A percentile compares a stretch with the other conserved stretches of the same genome.
These are phyloP conservation scores for Dipteronia dyeriana DNA, from an alignment of 345 rosid species.

Conservation along the genomic window DNA sequence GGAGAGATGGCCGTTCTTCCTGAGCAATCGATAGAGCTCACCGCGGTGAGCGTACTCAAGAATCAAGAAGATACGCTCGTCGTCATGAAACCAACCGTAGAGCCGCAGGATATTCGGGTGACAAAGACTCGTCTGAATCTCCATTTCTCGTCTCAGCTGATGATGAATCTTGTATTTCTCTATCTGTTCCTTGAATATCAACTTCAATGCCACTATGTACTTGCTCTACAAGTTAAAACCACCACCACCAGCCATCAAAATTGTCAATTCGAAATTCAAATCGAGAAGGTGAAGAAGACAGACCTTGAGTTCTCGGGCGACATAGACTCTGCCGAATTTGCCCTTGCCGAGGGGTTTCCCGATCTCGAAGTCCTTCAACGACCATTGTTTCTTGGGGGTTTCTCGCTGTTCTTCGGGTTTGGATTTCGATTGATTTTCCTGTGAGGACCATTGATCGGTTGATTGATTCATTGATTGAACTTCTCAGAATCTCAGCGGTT, in stretches of 20 bases:
- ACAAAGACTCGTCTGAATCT: conserved; percentile 68
- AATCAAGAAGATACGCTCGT: conserved; percentile 73
- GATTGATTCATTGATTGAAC: background rate
- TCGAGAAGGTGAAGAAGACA: background rate
- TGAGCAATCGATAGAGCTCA: conserved; percentile 75
- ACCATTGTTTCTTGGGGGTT: conserved; percentile 47
- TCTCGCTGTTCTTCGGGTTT: conserved; percentile 21
- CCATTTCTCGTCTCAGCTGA: conserved; percentile 88
- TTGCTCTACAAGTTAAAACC: conserved; percentile 46
- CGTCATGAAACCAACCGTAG: conserved; percentile 89
- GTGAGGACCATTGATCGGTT: background rate
- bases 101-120: conserved; percentile 82
- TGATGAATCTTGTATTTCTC: conserved; percentile 82
- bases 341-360: conserved; percentile 90
- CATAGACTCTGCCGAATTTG: conserved; percentile 87
- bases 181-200: conserved; percentile 83
- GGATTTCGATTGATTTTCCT: background rate
- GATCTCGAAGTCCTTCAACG: conserved; percentile 77
- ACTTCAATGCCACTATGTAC: conserved; percentile 78
- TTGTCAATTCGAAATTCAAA: background rate
- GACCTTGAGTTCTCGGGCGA: conserved; percentile 84
- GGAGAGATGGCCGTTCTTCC: conserved; percentile 53
- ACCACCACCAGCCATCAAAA: no score
- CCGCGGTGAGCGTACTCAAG: conserved; percentile 93
- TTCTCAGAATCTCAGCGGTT: background rate